Conservation (phyloP, 805 yeast species). For the Hagleromyces aurorensis region DNA sequence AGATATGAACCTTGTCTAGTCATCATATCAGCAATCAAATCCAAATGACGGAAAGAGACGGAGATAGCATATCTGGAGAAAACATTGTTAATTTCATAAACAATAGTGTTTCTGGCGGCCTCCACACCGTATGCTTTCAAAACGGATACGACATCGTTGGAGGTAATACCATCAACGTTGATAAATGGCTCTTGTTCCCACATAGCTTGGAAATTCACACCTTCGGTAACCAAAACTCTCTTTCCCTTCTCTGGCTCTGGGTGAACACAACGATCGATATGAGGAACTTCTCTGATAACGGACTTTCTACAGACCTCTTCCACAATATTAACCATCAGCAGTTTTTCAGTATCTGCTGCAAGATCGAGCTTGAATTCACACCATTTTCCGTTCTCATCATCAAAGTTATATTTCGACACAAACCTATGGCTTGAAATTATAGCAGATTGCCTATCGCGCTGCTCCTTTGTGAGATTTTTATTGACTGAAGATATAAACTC, state of each 20-base stretch:
- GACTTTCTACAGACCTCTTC: slow-evolving; percentile 86
- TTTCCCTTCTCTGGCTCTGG: slow-evolving; percentile 65
- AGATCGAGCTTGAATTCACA: slow-evolving; percentile 83
- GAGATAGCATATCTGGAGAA: slow-evolving; percentile 94
- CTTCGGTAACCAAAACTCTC: slow-evolving; percentile 86
- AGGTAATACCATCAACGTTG: slow-evolving; percentile 79
- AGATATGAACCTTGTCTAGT: slow-evolving; percentile 95
- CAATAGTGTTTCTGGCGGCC: slow-evolving; percentile 97
- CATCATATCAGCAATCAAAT: slow-evolving; percentile 97
- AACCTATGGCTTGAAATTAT: slow-evolving; percentile 66
- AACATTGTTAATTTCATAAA: slow-evolving; percentile 89
- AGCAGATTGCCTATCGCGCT: slow-evolving; percentile 79
- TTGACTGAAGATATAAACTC: slow-evolving; percentile 21
- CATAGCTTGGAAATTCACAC: slow-evolving; percentile 95
- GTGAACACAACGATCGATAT: slow-evolving; percentile 87
- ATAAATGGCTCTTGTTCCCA: slow-evolving; percentile 96
- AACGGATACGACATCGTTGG: slow-evolving; percentile 90
- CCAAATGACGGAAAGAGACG: slow-evolving; percentile 90
- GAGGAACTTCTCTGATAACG: slow-evolving; percentile 87
- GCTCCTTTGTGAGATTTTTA: slow-evolving; percentile 44
- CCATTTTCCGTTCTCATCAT: slow-evolving; percentile 84
- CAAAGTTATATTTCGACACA: slow-evolving; percentile 78
- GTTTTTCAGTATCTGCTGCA: slow-evolving; percentile 79
- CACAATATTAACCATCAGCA: slow-evolving; percentile 93
- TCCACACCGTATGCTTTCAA: slow-evolving; percentile 93